Conservation (phyloP, 805 yeast genomes). For the Danielia reshetovae region DNA sequence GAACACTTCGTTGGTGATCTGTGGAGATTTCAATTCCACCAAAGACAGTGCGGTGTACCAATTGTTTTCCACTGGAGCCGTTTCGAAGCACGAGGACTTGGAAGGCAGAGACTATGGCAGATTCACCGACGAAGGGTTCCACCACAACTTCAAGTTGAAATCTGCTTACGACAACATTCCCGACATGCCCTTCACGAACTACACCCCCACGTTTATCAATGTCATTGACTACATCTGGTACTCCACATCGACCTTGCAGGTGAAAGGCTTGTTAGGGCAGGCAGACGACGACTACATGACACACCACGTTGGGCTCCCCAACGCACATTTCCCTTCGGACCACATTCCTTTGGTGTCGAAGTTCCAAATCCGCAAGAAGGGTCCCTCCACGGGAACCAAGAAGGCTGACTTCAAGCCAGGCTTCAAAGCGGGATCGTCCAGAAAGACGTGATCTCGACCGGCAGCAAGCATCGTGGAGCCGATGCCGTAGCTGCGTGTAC, state of each 20-base stretch:
- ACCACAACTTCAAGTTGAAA: conserved; percentile 74
- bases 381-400: conserved; percentile 19
- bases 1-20: conserved; percentile 72
- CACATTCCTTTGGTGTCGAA: conserved; percentile 84
- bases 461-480: too few species aligned
- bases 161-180: conserved; percentile 83
- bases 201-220: conserved; percentile 89
- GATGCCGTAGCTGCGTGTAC: conserved; percentile 10
- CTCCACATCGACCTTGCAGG: conserved; percentile 74
- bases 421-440: conserved; percentile 37
- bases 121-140: conserved; percentile 84
- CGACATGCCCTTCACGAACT: conserved; percentile 91
- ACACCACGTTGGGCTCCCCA: conserved; percentile 87
- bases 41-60: conserved; percentile 88
- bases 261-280: conserved; percentile 81
- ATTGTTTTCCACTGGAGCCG: conserved; percentile 75
- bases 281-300: conserved; percentile 74
- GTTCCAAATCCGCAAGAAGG: conserved; percentile 61
- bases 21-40: conserved; percentile 95
- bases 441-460: conserved; percentile 40
- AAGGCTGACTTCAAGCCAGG: conserved; percentile 45
- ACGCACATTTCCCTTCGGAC: conserved; percentile 90
- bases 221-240: conserved; percentile 96
- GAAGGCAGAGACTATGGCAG: conserved; percentile 87
- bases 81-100: conserved; percentile 75